Evolutionary conservation across 2,329 filamentous ascomycete species (phyloP).

Genomic region (Colletotrichum sp.): DNA sequence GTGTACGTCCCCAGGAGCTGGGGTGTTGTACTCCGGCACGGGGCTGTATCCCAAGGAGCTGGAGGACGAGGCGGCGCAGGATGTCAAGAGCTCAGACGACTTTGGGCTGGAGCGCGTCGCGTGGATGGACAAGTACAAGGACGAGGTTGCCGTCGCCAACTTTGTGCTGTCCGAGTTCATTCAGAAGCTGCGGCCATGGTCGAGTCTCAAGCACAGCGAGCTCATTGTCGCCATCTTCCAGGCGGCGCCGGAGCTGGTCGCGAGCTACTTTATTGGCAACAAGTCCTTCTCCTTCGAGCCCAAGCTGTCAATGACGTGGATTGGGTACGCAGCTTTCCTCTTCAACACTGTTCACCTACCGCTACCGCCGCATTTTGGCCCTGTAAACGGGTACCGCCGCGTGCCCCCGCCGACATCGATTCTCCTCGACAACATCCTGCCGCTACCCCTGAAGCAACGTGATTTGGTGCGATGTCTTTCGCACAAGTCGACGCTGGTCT

Average conservation of each 20-base stretch:
- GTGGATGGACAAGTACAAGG: slow-evolving; percentile 71
- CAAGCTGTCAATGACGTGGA: slow-evolving; percentile 92
- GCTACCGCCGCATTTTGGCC: slow-evolving; percentile 75
- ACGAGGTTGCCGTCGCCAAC: slow-evolving; percentile 78
- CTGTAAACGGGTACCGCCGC: slow-evolving; percentile 63
- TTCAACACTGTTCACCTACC: slow-evolving; percentile 81
- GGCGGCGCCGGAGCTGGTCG: slow-evolving; percentile 83
- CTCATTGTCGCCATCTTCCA: slow-evolving; percentile 81
- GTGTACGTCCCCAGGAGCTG: slow-evolving; percentile 76
- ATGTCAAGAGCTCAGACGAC: slow-evolving; percentile 52
- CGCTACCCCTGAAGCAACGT: slow-evolving; percentile 81
- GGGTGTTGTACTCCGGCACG: slow-evolving; percentile 75
- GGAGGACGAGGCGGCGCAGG: slow-evolving; percentile 49
- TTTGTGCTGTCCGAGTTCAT: slow-evolving; percentile 79
- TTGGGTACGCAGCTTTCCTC: slow-evolving; percentile 88
- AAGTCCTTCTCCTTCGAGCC: slow-evolving; percentile 86
- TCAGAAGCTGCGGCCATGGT: slow-evolving; percentile 81
- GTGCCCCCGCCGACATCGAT: slow-evolving; percentile 80
- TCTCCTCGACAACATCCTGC: slow-evolving; percentile 85
- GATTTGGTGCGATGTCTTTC: slow-evolving; percentile 80
- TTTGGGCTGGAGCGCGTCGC: slow-evolving; percentile 73
- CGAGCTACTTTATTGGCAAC: slow-evolving; percentile 85
- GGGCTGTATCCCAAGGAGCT: slow-evolving; percentile 86
- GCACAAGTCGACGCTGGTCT: slow-evolving; percentile 78
- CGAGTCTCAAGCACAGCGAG: slow-evolving; percentile 80